Evolutionary conservation across 2,329 filamentous ascomycete genomes (phyloP).

Genomic region (Aspergillus novoparasiticus): DNA sequence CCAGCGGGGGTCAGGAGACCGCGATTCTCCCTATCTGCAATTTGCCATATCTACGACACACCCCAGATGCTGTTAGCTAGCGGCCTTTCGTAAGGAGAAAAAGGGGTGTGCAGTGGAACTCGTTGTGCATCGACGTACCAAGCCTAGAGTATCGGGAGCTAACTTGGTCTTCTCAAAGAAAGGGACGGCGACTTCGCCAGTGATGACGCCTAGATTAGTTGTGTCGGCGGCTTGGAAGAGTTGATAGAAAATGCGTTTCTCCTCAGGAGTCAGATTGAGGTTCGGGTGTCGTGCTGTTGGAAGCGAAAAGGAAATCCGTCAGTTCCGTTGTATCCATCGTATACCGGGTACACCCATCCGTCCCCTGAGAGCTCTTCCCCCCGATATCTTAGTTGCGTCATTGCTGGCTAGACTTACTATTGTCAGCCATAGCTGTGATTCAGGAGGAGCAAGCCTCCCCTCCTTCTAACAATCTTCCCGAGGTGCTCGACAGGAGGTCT

Average conservation of each 20-base stretch:
- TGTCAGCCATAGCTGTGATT: slow-evolving; percentile 37
- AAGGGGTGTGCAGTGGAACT: not conserved
- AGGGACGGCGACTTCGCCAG: slow-evolving; percentile 91
- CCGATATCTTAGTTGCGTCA: slow-evolving; percentile 2
- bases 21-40: slow-evolving; percentile 94
- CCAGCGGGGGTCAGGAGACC: slow-evolving; percentile 90
- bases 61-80: slow-evolving; percentile 9
- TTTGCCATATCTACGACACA: slow-evolving; percentile 87
- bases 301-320: slow-evolving; percentile 21
- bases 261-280: slow-evolving; percentile 84
- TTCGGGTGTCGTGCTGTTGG: slow-evolving; percentile 56
- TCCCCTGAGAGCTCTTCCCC: slow-evolving; percentile 28
- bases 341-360: slow-evolving; percentile 19
- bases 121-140: slow-evolving; percentile 61
- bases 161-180: slow-evolving; percentile 97
- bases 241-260: slow-evolving; percentile 91
- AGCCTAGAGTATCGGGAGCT: slow-evolving; percentile 80
- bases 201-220: slow-evolving; percentile 89
- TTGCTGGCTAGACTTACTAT: slow-evolving; percentile 25
- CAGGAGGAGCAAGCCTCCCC: slow-evolving; percentile 32
- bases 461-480: slow-evolving; percentile 22
- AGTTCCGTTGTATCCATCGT: slow-evolving; percentile 23
- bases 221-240: slow-evolving; percentile 92
- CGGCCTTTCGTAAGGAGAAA: not conserved
- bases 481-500: slow-evolving; percentile 22